Conservation (phyloP, 2,329 filamentous ascomycete genomes). For the Claviceps africana region DNA sequence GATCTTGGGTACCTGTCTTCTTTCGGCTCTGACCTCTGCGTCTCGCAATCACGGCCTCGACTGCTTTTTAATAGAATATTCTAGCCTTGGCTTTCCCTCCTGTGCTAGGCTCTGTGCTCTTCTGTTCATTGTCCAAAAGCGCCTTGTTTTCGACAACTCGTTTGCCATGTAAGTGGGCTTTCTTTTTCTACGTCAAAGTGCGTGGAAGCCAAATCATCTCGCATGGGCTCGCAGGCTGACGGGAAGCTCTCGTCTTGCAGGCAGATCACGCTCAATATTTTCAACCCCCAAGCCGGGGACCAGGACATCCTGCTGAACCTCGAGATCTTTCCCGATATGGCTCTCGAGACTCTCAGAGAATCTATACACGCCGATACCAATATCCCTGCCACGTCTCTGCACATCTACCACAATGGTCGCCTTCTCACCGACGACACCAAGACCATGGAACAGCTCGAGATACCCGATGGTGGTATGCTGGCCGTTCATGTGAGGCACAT, state of each 20-base stretch:
- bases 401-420: constrained; percentile 81
- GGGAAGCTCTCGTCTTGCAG: constrained; percentile 27
- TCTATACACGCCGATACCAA: constrained; percentile 74
- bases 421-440: constrained; percentile 64
- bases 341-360: constrained; percentile 71
- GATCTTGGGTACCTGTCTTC: neutral
- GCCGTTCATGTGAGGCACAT: constrained; percentile 63
- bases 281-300: constrained; percentile 51
- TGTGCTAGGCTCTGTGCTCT: neutral
- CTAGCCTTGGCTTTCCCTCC: neutral
- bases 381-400: constrained; percentile 59
- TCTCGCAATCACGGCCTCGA: neutral
- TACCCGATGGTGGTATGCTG: constrained; percentile 84
- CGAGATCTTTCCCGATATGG: constrained; percentile 71
- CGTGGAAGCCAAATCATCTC: neutral
- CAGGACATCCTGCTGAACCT: constrained; percentile 68
- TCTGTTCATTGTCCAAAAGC: neutral
- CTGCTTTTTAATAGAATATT: no score
- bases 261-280: constrained; percentile 79
- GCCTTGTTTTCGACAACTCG: neutral
- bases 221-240: constrained; percentile 2
- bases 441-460: constrained; percentile 67
- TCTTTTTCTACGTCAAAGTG: neutral
- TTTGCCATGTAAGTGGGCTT: neutral
- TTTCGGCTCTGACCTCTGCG: neutral